Evolutionary conservation across 495 filamentous ascomycete species (phyloP), one percentile per base, ranked within the genome.

Genomic region (Penicillium roqueforti): DNA sequence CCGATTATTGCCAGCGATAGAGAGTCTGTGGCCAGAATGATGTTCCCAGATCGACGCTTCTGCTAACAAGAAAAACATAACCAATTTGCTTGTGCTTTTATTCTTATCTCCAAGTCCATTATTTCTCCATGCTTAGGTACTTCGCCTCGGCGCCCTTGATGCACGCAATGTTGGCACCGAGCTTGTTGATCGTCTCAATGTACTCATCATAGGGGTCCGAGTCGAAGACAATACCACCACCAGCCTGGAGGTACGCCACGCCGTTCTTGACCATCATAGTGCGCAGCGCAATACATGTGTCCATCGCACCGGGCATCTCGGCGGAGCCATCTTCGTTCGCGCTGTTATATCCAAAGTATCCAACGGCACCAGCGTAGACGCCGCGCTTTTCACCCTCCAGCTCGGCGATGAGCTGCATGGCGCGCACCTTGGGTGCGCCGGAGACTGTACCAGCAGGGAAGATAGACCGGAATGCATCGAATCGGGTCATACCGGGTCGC

Each of bases 221-320:
- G 69, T 98, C 93, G 68, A 93, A 96, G 19, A 98, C 93, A 63
- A 98, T 97, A 14, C 93, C 93, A 37, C 93, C 93, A n/a, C 90
- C 89, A 31, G 93, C 93, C 67, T 97, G 95, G 36, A 98, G 77
- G 71, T 95, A 97, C 19, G 91, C 92, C 36, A 92, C 77, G 0
- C 87, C 88, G 51, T 95, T 87, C 75, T 97, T 97, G 41, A 93
- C 79, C 65, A 96, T 60, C 93, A 98, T 98, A 8, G 93, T 98
- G 36, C 93, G 81, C 53, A 98, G 76, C n/a, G 93, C 93, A 71
- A 98, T 98, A 68, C 92, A 97, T 2, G 92, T 97, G 67, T 98
- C 93, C 93, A 98, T 97, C 11, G 89, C 90, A 8, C 95, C 93
- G 50, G 91, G 84, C 46, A 62, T 61, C 60, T 68, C 71, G 11